Evolutionary conservation across 2,329 filamentous ascomycete species (phyloP).

Genomic region (Fusarium sp.): DNA sequence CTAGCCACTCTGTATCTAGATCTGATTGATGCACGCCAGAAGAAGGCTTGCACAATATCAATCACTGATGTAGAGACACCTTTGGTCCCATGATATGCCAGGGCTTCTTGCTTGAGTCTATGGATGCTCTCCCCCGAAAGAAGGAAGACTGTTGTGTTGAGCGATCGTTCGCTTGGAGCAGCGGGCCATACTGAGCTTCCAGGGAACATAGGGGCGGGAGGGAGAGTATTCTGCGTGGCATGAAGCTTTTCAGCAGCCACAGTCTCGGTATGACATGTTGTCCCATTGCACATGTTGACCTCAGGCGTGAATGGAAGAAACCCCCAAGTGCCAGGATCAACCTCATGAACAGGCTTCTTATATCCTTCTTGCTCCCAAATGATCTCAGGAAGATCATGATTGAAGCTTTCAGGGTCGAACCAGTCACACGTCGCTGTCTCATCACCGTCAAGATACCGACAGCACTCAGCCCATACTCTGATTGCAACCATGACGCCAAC

Average conservation of each 20-base stretch:
- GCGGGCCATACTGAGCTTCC: neutral
- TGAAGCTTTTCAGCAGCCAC: neutral
- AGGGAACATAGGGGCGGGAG: neutral
- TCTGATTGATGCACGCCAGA: constrained; percentile 3
- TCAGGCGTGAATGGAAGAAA: neutral
- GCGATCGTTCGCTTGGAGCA: neutral
- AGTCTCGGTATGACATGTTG: accelerated
- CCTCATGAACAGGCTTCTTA: neutral
- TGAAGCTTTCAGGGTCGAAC: neutral
- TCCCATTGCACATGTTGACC: neutral
- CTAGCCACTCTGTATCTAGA: constrained; percentile 2
- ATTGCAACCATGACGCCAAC: neutral
- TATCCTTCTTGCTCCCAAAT: constrained; percentile 2
- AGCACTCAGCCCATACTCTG: constrained; percentile 1
- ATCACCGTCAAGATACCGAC: neutral
- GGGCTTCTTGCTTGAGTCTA: neutral
- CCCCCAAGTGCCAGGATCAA: neutral
- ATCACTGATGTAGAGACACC: neutral
- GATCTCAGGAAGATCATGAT: neutral
- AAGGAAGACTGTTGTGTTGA: neutral
- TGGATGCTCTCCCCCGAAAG: constrained; percentile 1
- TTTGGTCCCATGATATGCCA: neutral
- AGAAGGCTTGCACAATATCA: constrained; percentile 1
- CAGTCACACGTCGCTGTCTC: neutral
- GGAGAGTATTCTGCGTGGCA: neutral